Base-by-base conservation (phyloP, 345 rosid species). In the Theobroma cacao region DNA sequence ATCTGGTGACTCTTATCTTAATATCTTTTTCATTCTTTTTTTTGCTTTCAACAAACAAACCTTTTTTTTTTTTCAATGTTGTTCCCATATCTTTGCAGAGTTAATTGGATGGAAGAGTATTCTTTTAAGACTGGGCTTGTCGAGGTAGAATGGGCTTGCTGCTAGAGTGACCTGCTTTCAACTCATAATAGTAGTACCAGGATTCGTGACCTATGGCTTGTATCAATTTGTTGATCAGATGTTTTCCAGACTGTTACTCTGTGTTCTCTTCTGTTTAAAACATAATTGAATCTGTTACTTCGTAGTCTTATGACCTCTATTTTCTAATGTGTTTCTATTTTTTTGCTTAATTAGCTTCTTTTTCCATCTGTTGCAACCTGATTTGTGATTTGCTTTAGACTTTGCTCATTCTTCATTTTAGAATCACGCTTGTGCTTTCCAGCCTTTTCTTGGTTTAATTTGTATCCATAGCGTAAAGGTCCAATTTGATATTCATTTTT, bases 141-240 rank as follows among this genome's bases (percentile, higher is more conserved):
- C 2, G 72, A 67, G 63, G 63, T 59, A 59, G 33, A 18, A 12
- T 26, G 14, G 62, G 62, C 5, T 26, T 58, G 62, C 33, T 60
- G 36, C 36, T 60, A 28, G 36, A 30, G 20, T 28, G 30, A 55
- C 30, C 28, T 55, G 30, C 60, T 55, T 55, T 71, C 43, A 50
- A 33, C 61, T 50, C 28, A 2, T 22, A 22, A 12, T 22, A 22
- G 4, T 55, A 55, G 4, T 22, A 53, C 26, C 59, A 7, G 59
- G 60, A 55, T 22, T 55, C 22, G 60, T n/a, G 60, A 55, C 30
- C 26, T n/a, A n/a, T 22, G 60, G 12, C 60, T 55, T 22, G 60
- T 55, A 22, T 55, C 60, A 55, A 52, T 33, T 68, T 72, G 45
- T 72, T 52, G 30, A 72, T 20, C 61, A n/a, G 45, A 52, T 71